These are phyloP conservation scores for Sherardia arvensis DNA, from an alignment of 257 asterid genomes.

Conservation along the genomic window DNA sequence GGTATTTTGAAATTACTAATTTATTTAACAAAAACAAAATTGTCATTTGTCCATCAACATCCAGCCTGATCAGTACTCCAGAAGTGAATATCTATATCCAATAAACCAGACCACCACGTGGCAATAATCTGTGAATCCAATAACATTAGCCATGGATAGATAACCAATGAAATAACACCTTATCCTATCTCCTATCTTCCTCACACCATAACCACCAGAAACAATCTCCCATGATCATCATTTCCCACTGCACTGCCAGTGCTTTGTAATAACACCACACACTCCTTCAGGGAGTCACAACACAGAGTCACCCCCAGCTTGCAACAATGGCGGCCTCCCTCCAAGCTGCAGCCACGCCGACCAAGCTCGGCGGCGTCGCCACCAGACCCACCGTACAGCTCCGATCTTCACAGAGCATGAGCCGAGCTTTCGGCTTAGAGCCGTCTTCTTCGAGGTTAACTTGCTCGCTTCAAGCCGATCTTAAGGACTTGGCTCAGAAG, in stretches of 20 bases:
- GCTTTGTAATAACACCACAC: constrained; percentile 9
- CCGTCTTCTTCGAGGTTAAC: constrained; percentile 36
- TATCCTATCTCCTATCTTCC: constrained; percentile 72
- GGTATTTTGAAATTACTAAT: too few relatives aligned
- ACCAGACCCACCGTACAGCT: constrained; percentile 45
- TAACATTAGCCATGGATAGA: constrained; percentile 3
- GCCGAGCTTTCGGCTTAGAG: constrained; percentile 64
- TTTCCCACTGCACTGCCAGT: not conserved
- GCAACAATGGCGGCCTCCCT: constrained; percentile 67
- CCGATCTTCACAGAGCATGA: constrained; percentile 41
- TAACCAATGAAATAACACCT: constrained; percentile 52
- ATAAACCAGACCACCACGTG: constrained; percentile 33
- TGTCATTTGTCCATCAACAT: constrained; percentile 8
- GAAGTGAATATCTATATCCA: constrained; percentile 28
- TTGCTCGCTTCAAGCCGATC: constrained; percentile 75
- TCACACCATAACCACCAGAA: constrained; percentile 37
- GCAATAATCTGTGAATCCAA: constrained; percentile 24
- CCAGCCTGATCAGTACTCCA: constrained; percentile 14
- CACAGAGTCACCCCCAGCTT: not conserved
- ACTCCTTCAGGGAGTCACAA: not conserved
- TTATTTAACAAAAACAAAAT: not conserved
- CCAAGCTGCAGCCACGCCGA: constrained; percentile 91
- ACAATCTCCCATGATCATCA: constrained; percentile 13
- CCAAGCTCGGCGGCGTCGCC: constrained; percentile 53
- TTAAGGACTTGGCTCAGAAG: constrained; percentile 71